Percentiles rank a stretch among this genome's conserved stretches.
These are phyloP conservation scores for Epichloe aotearoae DNA, from an alignment of 2,329 filamentous ascomycete species.

Conservation along the genomic window DNA sequence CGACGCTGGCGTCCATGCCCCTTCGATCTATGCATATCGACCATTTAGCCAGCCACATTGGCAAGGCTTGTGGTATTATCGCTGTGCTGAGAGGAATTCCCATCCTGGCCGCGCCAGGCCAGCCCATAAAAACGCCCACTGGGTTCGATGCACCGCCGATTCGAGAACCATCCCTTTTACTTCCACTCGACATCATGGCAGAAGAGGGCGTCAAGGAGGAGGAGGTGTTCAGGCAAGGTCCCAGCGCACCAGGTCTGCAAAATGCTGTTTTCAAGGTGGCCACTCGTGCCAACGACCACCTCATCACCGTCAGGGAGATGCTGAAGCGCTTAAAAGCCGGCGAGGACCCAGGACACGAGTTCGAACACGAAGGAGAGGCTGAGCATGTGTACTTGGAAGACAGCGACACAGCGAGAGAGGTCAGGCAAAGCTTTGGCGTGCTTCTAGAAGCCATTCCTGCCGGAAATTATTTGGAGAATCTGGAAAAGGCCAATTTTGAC, in stretches of 20 bases:
- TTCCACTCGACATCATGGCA: conserved; percentile 85
- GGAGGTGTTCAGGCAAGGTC: conserved; percentile 71
- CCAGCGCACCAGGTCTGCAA: conserved; percentile 63
- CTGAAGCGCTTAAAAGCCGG: conserved; percentile 64
- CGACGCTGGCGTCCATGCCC: conserved; percentile 67
- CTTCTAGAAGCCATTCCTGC: conserved; percentile 71
- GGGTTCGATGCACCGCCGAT: conserved; percentile 24
- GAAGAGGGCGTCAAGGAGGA: conserved; percentile 72
- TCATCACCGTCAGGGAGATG: conserved; percentile 91
- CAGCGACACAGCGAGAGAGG: conserved; percentile 24
- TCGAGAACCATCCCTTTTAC: conserved; percentile 46
- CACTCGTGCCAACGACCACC: conserved; percentile 85
- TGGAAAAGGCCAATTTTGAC: conserved; percentile 79
- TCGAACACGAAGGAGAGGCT: conserved; percentile 72
- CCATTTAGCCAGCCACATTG: conserved; percentile 87
- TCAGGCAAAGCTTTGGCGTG: conserved; percentile 59
- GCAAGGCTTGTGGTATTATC: conserved; percentile 82
- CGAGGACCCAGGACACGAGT: conserved; percentile 66
- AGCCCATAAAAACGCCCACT: conserved; percentile 30
- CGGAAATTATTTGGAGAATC: conserved; percentile 59
- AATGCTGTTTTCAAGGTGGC: conserved; percentile 89
- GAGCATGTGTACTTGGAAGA: conserved; percentile 40
- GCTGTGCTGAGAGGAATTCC: conserved; percentile 80
- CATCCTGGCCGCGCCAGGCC: conserved; percentile 62
- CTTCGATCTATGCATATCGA: conserved; percentile 75